Evolutionary conservation across 495 filamentous ascomycete genomes (phyloP).

Genomic region (Pyrenopolyporus hunteri): DNA sequence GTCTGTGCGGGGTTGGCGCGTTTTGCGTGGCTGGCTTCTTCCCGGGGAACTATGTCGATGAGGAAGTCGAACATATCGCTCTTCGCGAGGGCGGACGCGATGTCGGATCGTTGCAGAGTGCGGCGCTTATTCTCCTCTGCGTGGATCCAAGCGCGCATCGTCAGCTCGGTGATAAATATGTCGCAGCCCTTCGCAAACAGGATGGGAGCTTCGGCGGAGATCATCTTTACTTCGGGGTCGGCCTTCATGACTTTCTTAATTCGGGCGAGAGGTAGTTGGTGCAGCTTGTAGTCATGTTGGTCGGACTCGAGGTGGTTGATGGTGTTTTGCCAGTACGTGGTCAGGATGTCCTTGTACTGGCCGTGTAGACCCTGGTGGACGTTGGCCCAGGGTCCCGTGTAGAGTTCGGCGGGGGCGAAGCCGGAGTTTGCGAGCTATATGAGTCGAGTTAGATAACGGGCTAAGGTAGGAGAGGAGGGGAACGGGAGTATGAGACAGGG

Average conservation of each 20-base stretch:
- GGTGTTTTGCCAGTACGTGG: slow-evolving; percentile 98
- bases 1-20: slow-evolving; percentile 62
- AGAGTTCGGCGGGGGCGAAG: slow-evolving; percentile 85
- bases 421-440: slow-evolving; percentile 73
- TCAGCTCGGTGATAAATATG: slow-evolving; percentile 98
- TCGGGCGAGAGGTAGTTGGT: slow-evolving; percentile 91
- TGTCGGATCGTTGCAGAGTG: slow-evolving; percentile 93
- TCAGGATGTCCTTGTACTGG: slow-evolving; percentile 93
- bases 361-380: slow-evolving; percentile 95
- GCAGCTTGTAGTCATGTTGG: slow-evolving; percentile 96
- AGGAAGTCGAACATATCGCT: slow-evolving; percentile 99
- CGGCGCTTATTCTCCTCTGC: slow-evolving; percentile 98
- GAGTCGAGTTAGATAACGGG: slow-evolving; percentile 21
- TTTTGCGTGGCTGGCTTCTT: slow-evolving; percentile 90
- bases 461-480: slow-evolving; percentile 8
- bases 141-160: slow-evolving; percentile 99
- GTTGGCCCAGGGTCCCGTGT: slow-evolving; percentile 94
- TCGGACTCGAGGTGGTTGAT: slow-evolving; percentile 94
- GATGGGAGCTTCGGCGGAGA: slow-evolving; percentile 96
- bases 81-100: slow-evolving; percentile 92
- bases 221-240: slow-evolving; percentile 99
- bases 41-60: slow-evolving; percentile 96
- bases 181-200: slow-evolving; percentile 98
- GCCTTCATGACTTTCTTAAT: slow-evolving; percentile 99
- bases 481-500: neutral